Conservation (phyloP, 805 yeast genomes). For the Spathaspora passalidarum region DNA sequence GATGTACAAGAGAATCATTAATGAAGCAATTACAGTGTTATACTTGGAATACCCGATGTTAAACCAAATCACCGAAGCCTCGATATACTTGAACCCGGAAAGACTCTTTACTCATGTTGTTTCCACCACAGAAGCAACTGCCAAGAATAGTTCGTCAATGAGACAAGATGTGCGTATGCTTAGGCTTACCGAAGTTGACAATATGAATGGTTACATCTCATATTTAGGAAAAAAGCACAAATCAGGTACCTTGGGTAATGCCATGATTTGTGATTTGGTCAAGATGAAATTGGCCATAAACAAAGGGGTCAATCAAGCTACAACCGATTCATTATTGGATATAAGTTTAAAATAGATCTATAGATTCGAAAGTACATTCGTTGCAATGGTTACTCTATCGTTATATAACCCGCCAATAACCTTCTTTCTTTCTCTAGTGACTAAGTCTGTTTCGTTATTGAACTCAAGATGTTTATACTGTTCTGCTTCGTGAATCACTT, state of each 20-base stretch:
- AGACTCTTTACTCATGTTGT: slow-evolving; percentile 31
- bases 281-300: slow-evolving; percentile 33
- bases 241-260: slow-evolving; percentile 45
- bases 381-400: slow-evolving; percentile 25
- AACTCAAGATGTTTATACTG: slow-evolving; percentile 14
- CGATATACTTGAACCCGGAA: slow-evolving; percentile 27
- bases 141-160: slow-evolving; percentile 67
- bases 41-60: slow-evolving; percentile 24
- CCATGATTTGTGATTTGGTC: slow-evolving; percentile 44
- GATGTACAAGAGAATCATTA: slow-evolving; percentile 40
- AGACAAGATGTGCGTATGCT: slow-evolving; percentile 57
- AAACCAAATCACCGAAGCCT: slow-evolving; percentile 26
- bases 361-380: slow-evolving; percentile 5
- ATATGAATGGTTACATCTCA: slow-evolving; percentile 78
- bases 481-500: slow-evolving; percentile 22
- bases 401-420: slow-evolving; percentile 22
- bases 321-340: slow-evolving; percentile 3
- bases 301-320: slow-evolving; percentile 21
- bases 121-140: slow-evolving; percentile 35
- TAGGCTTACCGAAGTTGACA: slow-evolving; percentile 72
- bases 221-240: slow-evolving; percentile 48
- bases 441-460: slow-evolving; percentile 13
- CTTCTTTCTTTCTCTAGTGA: slow-evolving; percentile 15
- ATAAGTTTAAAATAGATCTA: background rate
- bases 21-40: slow-evolving; percentile 46